Evolutionary conservation across 2,329 filamentous ascomycete species (phyloP).

Genomic region (Hypocrella siamensis): DNA sequence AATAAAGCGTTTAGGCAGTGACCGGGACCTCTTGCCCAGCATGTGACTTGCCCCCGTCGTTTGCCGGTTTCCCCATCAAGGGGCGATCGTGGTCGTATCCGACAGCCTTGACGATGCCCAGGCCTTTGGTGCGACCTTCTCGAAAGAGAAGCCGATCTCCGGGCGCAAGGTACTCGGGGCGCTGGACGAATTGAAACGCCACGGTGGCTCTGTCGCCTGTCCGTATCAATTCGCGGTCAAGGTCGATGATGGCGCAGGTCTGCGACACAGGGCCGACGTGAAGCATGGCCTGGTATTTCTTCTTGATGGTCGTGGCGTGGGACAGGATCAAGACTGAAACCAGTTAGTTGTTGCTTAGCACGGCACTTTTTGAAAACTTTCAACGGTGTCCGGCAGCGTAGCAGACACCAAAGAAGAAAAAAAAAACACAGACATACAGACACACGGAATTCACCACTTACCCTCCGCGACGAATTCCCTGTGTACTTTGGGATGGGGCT

Average conservation of each 20-base stretch:
- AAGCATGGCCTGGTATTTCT: conserved; percentile 94
- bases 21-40: conserved; percentile 2
- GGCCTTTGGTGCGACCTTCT: conserved; percentile 85
- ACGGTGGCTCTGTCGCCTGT: conserved; percentile 90
- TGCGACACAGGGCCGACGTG: conserved; percentile 91
- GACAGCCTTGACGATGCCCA: conserved; percentile 84
- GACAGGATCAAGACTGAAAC: conserved; percentile 81
- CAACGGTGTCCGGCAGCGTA: no score
- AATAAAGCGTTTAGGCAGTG: conserved; percentile 1
- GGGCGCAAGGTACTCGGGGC: conserved; percentile 79
- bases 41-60: conserved; percentile 1
- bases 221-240: conserved; percentile 87
- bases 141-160: conserved; percentile 86
- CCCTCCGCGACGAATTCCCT: conserved; percentile 67
- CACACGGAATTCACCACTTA: conserved; percentile 17
- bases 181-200: conserved; percentile 85
- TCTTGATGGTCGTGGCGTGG: conserved; percentile 93
- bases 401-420: not conserved
- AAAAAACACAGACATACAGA: not conserved
- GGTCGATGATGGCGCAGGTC: conserved; percentile 93
- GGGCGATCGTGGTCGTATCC: conserved; percentile 62
- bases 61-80: conserved; percentile 12
- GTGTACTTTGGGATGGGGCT: conserved; percentile 54
- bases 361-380: no score
- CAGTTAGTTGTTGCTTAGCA: no score